Base-by-base conservation (phyloP, 1,284 basidiomycete genomes). In the Ceratobasidium sp. region DNA sequence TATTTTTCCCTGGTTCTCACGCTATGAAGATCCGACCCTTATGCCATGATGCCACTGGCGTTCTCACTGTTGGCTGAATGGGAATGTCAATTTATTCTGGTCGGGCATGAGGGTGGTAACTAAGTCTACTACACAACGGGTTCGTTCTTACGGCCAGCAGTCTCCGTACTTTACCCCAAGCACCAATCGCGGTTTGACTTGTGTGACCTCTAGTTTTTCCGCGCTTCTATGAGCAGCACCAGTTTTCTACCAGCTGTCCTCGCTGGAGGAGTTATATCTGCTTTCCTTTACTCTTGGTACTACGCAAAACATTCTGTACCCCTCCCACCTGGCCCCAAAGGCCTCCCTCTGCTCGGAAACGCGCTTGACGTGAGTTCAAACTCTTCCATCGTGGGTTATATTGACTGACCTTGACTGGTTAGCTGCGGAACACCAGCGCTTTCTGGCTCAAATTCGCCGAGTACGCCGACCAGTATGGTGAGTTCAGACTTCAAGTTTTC, bases 311-410 rank as follows among this genome's bases (percentile, higher is more conserved):
- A 18, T 5, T 35, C 44, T 35, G 57, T 74, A 20, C 71, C 71
- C 3, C 71, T 74, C 7, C 71, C 71, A 10, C 71, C 71, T 64
- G 71, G 71, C 35, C 71, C 71, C 20, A 62, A 46, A 54, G 71
- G 71, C 3, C 44, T 50, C 50, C 44, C 35, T 16, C 16, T 74
- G 30, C 50, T 74, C 27, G 71, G 71, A 30, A 48, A 16, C 30
- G 71, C 71, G 12, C 33, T 74, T 1, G 71, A 74, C 59, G 59
- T 74, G 35, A 50, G 54, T 20, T 27, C 23, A 30, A 5, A 60
- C 23, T 35, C 30, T 6, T 38, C 30, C 33, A n/a, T 20, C 35
- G 14, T 8, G 3, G 18, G 7, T 23, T 18, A 12, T 27, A 33
- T 20, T 20, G 8, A 50, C 57, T 57, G 12, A 57, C 55, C 23